Conservation (phyloP, 148 eudicot species). For the Amaranthus palmeri region DNA sequence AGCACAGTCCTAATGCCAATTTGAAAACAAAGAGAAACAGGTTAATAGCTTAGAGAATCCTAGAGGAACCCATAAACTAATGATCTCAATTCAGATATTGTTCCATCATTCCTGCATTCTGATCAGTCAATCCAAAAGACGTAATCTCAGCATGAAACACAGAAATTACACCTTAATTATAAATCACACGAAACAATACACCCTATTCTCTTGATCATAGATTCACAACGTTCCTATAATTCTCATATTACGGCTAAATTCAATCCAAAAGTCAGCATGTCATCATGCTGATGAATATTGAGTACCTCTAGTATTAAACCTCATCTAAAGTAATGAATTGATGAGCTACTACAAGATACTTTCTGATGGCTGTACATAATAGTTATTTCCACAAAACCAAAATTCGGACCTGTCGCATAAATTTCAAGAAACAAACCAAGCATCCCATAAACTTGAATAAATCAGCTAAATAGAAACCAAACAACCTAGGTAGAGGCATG, state of each 20-base stretch:
- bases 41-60: neutral
- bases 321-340: neutral
- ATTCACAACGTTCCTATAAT: neutral
- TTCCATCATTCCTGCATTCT: no score
- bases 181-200: no score
- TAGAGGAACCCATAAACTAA: no score
- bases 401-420: neutral
- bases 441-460: neutral
- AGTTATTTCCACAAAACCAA: neutral
- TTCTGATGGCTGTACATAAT: conserved; percentile 1
- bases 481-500: neutral
- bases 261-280: neutral
- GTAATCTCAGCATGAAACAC: no score
- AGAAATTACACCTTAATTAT: no score
- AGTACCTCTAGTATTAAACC: neutral
- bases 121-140: no score
- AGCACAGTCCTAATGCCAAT: conserved; percentile 2
- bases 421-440: neutral
- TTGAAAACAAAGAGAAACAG: neutral
- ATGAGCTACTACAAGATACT: neutral
- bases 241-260: neutral
- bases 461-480: conserved; percentile 2
- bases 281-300: neutral
- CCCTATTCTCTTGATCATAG: neutral
- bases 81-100: no score